phyloP scores from a whole-genome alignment of 192 early-diverging fungal species.

The Haplosporangium gracile region DNA sequence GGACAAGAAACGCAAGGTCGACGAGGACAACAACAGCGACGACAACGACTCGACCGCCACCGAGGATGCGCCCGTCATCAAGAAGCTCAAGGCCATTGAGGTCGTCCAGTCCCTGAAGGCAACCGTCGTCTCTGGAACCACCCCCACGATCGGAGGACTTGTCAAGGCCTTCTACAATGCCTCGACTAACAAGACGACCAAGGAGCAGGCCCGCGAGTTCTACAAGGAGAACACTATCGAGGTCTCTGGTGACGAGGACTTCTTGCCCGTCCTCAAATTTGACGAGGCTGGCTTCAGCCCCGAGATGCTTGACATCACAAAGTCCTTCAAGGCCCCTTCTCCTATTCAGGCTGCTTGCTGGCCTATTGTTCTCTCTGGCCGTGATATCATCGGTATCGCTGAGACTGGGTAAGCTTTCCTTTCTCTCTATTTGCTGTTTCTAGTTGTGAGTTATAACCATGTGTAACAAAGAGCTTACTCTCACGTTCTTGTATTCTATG shows the following conservation, averaged over 20 bases:
- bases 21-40: slow-evolving; percentile 23
- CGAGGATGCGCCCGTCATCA: slow-evolving; percentile 26
- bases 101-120: slow-evolving; percentile 36
- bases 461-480: not conserved
- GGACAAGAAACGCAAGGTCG: slow-evolving; percentile 46
- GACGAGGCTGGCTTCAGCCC: slow-evolving; percentile 76
- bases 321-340: slow-evolving; percentile 85
- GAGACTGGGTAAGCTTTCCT: slow-evolving; percentile 82
- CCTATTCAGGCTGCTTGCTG: slow-evolving; percentile 95
- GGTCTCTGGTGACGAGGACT: slow-evolving; percentile 65
- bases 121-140: slow-evolving; percentile 39
- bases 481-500: not conserved
- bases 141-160: slow-evolving; percentile 59
- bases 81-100: slow-evolving; percentile 53
- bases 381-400: slow-evolving; percentile 95
- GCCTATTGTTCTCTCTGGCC: slow-evolving; percentile 85
- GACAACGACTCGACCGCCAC: slow-evolving; percentile 1
- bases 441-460: too few relatives aligned
- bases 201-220: slow-evolving; percentile 56
- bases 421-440: not conserved
- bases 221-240: slow-evolving; percentile 64
- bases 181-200: slow-evolving; percentile 54
- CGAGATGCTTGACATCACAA: slow-evolving; percentile 73
- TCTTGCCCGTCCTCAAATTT: slow-evolving; percentile 81
- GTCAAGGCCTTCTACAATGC: slow-evolving; percentile 55